Conservation (phyloP, 2,329 filamentous ascomycete species). For the Talaromyces pinophilus region DNA sequence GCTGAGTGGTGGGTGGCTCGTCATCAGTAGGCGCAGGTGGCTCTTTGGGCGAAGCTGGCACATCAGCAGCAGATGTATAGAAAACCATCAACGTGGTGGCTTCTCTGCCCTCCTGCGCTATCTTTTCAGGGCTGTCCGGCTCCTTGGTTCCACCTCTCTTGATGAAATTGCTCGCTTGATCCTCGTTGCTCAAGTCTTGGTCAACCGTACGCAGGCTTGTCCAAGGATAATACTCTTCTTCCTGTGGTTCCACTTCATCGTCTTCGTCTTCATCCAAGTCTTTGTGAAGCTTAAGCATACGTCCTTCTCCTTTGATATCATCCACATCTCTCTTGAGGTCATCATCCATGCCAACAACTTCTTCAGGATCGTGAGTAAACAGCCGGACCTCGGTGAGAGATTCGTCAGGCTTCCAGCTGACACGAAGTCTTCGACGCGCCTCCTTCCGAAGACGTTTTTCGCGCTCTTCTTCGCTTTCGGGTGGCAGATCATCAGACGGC, state of each 20-base stretch:
- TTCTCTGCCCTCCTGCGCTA: constrained; percentile 50
- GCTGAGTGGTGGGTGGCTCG: constrained; percentile 38
- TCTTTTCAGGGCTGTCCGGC: constrained; percentile 45
- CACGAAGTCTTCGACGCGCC: constrained; percentile 60
- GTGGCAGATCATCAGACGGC: constrained; percentile 53
- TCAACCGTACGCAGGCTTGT: constrained; percentile 43
- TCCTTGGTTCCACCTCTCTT: constrained; percentile 46
- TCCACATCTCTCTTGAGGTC: constrained; percentile 60
- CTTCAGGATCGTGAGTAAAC: constrained; percentile 64
- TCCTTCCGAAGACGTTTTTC: constrained; percentile 63
- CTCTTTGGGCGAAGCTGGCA: constrained; percentile 51
- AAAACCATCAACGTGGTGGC: constrained; percentile 51
- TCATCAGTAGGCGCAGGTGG: constrained; percentile 43
- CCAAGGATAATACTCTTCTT: constrained; percentile 38
- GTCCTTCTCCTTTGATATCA: constrained; percentile 60
- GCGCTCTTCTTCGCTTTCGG: constrained; percentile 62
- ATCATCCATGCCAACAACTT: constrained; percentile 61
- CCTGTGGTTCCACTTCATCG: constrained; percentile 54
- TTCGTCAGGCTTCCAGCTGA: constrained; percentile 61
- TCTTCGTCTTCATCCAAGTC: constrained; percentile 61
- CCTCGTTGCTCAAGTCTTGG: constrained; percentile 38
- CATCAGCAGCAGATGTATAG: constrained; percentile 48
- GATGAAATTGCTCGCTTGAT: constrained; percentile 41
- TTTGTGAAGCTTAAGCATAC: constrained; percentile 53
- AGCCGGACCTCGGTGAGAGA: constrained; percentile 58